phyloP scores from a whole-genome alignment of 2,329 filamentous ascomycete genomes.

The Ophiostoma sp. region DNA sequence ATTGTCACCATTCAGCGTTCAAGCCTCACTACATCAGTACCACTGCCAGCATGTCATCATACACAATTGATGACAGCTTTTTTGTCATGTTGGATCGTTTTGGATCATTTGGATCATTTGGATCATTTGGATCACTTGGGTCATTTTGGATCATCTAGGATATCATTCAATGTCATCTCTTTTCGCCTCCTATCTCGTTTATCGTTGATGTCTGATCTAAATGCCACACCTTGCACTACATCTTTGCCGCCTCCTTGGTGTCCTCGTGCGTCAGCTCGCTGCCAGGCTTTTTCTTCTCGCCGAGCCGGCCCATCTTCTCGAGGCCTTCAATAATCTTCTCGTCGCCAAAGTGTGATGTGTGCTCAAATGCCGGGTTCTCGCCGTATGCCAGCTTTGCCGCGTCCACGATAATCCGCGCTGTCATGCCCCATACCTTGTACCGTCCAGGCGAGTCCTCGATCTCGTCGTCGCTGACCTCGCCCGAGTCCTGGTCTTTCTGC shows the following conservation, averaged over 20 bases:
- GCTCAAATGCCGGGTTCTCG: constrained; percentile 78
- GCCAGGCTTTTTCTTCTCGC: constrained; percentile 42
- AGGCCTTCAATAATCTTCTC: constrained; percentile 46
- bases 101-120: too few relatives aligned
- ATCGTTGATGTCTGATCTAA: constrained; percentile 5
- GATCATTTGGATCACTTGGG: too few relatives aligned
- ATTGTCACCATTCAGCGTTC: neutral
- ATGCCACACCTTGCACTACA: constrained; percentile 30
- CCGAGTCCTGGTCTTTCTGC: constrained; percentile 18
- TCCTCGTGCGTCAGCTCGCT: constrained; percentile 35
- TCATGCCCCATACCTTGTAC: constrained; percentile 94
- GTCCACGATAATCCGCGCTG: constrained; percentile 83
- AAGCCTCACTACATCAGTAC: neutral
- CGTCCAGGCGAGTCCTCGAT: constrained; percentile 44
- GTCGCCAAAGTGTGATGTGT: constrained; percentile 51
- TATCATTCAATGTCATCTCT: constrained; percentile 27
- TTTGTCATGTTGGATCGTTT: neutral
- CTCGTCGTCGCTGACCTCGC: constrained; percentile 29
- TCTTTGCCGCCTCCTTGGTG: constrained; percentile 37
- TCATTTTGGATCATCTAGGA: neutral
- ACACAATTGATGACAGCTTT: neutral
- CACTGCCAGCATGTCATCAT: neutral
- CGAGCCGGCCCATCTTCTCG: constrained; percentile 42
- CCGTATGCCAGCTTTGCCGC: constrained; percentile 78
- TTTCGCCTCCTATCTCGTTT: constrained; percentile 14